A percentile compares a stretch with the other conserved stretches of the same genome.
Evolutionary conservation across 2,329 filamentous ascomycete species (phyloP).

Genomic region (Teratosphaeria gauchensis): DNA sequence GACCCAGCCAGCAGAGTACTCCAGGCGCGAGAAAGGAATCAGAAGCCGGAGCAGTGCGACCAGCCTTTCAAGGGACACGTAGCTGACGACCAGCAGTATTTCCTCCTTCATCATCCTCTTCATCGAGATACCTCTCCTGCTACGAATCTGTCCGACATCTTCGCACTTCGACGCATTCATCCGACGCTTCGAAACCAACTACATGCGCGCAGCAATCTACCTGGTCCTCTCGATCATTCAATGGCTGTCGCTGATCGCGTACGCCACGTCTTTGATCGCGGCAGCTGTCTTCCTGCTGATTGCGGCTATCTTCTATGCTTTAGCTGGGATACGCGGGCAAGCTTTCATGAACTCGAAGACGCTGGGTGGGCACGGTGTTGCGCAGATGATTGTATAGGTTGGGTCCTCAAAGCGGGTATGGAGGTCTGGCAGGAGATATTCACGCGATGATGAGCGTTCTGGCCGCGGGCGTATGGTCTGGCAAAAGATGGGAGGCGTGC

Average conservation of each 20-base stretch:
- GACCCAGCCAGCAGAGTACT: background rate
- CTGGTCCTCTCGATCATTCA: conserved; percentile 68
- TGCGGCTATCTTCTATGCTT: conserved; percentile 68
- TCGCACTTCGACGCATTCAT: conserved; percentile 79
- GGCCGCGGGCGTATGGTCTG: background rate
- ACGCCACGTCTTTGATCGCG: conserved; percentile 66
- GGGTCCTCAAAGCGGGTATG: background rate
- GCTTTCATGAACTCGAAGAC: conserved; percentile 91
- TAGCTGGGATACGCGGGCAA: conserved; percentile 73
- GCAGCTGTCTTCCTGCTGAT: conserved; percentile 72
- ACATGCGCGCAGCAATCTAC: conserved; percentile 89
- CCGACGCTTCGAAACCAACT: conserved; percentile 89
- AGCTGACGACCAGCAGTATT: conserved; percentile 25
- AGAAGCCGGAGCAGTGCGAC: background rate
- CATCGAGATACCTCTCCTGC: conserved; percentile 75
- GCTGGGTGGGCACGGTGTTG: conserved; percentile 82
- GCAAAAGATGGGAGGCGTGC: background rate
- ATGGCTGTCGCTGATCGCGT: conserved; percentile 65
- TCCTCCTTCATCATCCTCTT: conserved; percentile 42
- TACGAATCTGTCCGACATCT: conserved; percentile 96
- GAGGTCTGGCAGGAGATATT: background rate
- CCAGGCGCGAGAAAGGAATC: background rate
- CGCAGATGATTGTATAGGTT: conserved; percentile 85
- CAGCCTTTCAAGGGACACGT: background rate
- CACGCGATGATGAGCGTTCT: background rate